A percentile compares a stretch with the other conserved stretches of the same genome.
Conservation (phyloP, 1,139 yeast genomes). For the Protomyces pachydermus region DNA sequence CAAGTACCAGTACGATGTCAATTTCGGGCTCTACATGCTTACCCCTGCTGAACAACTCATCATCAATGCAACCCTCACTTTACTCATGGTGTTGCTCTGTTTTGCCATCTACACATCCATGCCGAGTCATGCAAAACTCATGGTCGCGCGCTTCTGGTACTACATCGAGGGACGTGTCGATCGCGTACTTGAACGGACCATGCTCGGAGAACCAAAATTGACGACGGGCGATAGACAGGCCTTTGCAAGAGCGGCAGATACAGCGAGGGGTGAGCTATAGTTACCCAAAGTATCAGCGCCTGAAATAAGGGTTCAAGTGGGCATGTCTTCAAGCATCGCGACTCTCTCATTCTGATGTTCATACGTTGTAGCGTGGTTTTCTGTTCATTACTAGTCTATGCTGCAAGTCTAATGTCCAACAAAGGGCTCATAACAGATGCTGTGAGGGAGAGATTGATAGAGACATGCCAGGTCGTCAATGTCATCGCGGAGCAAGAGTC, state of each 20-base stretch:
- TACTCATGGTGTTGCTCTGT: neutral
- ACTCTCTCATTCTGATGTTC: too few species aligned
- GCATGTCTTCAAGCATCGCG: too few species aligned
- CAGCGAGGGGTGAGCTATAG: neutral
- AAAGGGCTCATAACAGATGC: too few species aligned
- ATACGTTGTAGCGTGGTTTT: too few species aligned
- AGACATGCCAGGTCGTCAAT: too few species aligned
- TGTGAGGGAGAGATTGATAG: too few species aligned
- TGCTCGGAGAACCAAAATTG: neutral
- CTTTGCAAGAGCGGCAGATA: neutral
- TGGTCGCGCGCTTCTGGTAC: constrained; percentile 17
- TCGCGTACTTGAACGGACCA: neutral
- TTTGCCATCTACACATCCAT: constrained; percentile 23
- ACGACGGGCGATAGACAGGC: neutral
- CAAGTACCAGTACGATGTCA: constrained; percentile 21
- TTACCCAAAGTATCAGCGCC: neutral
- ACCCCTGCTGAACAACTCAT: constrained; percentile 20
- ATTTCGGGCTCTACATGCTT: constrained; percentile 19
- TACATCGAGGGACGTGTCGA: constrained; percentile 15
- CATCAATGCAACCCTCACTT: constrained; percentile 2
- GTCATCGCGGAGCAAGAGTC: too few species aligned
- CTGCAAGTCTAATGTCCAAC: too few species aligned
- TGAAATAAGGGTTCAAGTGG: too few species aligned
- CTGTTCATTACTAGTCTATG: too few species aligned
- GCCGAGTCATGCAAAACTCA: constrained; percentile 17